phyloP scores from a whole-genome alignment of 495 filamentous ascomycete genomes.

The Lentithecium fluviatile region DNA sequence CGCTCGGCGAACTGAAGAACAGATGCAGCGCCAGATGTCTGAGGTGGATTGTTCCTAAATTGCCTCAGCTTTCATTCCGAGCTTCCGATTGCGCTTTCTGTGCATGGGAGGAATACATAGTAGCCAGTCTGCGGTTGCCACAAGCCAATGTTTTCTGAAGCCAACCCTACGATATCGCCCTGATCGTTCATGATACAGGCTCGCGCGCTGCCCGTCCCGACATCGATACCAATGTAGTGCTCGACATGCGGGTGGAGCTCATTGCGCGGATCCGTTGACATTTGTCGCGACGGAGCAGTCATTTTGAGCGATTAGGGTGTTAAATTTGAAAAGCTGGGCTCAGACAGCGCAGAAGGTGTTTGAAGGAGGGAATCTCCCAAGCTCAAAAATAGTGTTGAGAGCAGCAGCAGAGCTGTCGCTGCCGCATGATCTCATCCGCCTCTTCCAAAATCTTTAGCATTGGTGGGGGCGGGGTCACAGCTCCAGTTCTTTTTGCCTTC shows the following conservation, averaged over 20 bases:
- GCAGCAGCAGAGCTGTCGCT: conserved; percentile 9
- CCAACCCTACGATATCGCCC: conserved; percentile 89
- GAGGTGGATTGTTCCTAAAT: conserved; percentile 94
- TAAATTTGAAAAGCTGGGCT: not conserved
- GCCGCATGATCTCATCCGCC: conserved; percentile 23
- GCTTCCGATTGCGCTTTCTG: not conserved
- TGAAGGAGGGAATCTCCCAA: not conserved
- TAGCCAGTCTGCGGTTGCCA: conserved; percentile 91
- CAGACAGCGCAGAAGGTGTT: not conserved
- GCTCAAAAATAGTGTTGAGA: conserved; percentile 18
- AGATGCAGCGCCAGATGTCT: conserved; percentile 93
- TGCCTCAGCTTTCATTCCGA: conserved; percentile 15
- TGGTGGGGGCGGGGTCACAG: conserved; percentile 16
- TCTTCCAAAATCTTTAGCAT: not conserved
- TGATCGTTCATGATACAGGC: conserved; percentile 90
- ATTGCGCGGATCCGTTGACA: conserved; percentile 57
- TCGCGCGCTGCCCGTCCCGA: conserved; percentile 90
- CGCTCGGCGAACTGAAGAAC: conserved; percentile 72
- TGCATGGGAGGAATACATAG: conserved; percentile 58
- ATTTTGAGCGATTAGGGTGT: conserved; percentile 12
- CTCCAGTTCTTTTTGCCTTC: not conserved
- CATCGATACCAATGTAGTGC: conserved; percentile 89
- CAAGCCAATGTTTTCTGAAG: conserved; percentile 84
- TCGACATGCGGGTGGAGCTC: conserved; percentile 56
- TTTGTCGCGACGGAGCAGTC: conserved; percentile 48